Conservation (phyloP, 345 rosid species). For the Camelina sativa region DNA sequence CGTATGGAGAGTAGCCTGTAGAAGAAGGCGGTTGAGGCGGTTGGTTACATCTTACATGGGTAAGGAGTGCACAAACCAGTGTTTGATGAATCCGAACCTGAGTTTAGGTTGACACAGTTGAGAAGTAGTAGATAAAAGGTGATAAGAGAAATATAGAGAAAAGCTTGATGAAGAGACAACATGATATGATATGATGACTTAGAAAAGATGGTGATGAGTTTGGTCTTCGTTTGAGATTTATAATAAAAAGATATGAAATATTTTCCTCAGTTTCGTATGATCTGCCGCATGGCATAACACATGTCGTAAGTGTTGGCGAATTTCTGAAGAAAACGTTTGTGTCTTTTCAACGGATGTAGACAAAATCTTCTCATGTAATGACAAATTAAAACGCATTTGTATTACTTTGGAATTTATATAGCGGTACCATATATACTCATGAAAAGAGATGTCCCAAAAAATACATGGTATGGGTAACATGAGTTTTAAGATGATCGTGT, state of each 20-base stretch:
- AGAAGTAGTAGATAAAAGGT: conserved; percentile 27
- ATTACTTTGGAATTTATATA: neutral
- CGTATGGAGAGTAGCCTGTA: conserved; percentile 36
- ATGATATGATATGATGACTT: conserved; percentile 14
- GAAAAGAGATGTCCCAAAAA: neutral
- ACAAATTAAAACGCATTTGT: conserved; percentile 1
- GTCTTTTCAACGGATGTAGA: conserved; percentile 27
- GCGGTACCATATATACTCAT: neutral
- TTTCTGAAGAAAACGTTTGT: conserved; percentile 36
- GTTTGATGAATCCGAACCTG: conserved; percentile 28
- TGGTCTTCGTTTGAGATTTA: conserved; percentile 20
- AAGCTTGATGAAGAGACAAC: conserved; percentile 35
- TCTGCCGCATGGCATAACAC: conserved; percentile 52
- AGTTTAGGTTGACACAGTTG: conserved; percentile 32
- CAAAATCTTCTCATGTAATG: conserved; percentile 35
- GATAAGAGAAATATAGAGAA: conserved; percentile 18
- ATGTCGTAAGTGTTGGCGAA: conserved; percentile 35
- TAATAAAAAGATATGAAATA: conserved; percentile 11
- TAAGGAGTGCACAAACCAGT: conserved; percentile 40
- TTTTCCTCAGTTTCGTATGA: conserved; percentile 29
- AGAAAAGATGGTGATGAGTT: conserved; percentile 17
- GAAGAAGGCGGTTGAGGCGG: conserved; percentile 44
- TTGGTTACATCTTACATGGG: conserved; percentile 47
- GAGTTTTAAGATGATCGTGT: conserved; percentile 9
- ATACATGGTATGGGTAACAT: conserved; percentile 18